Evolutionary conservation across 352 stramenopile species (phyloP), one percentile per base, ranked within the genome.

Genomic region (Pythium oligandrum): DNA sequence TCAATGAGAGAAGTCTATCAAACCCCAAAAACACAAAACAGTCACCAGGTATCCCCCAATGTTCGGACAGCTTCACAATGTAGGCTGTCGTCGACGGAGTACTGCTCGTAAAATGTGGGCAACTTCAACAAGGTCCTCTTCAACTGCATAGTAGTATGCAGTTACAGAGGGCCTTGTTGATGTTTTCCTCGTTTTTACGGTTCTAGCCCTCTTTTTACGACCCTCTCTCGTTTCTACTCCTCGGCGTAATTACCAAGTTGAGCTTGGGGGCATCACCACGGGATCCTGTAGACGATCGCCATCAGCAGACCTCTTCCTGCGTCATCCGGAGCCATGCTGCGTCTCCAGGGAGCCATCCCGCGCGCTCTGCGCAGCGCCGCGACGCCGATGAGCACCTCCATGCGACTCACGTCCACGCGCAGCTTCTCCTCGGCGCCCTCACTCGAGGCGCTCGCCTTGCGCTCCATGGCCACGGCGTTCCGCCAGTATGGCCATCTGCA

Each of bases 401-500:
- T 32, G 36, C 39, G 6, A 11, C 51, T 38, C n/a, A 12, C n/a
- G 6, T 38, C 44, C 0, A 12, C 56, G 36, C 77, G 71, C 51
- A 70, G 59, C 3, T 70, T 61, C 7, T 45, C 67, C 1, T 65
- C 71, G 9, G n/a, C 66, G 4, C 51, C 78, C 38, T 80, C 78
- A 38, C 64, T 89, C 33, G 76, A 93, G 46, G 47, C 64, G 57
- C 69, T 93, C 47, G 83, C 83, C 4, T 53, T 79, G 37, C 68
- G 75, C 49, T 78, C 80, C 32, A 90, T 93, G 80, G 74, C 70
- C 53, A 73, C 59, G 7, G 66, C 77, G 6, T 93, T 93, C 51
- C 80, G 83, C 37, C 78, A 87, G 44, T 84, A 75, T 46, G 83
- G 83, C 31, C 83, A 93, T 58, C 51, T 93, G 5, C 75, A 90